Conservation (phyloP, 1,284 basidiomycete species). For the Tilletia caries region DNA sequence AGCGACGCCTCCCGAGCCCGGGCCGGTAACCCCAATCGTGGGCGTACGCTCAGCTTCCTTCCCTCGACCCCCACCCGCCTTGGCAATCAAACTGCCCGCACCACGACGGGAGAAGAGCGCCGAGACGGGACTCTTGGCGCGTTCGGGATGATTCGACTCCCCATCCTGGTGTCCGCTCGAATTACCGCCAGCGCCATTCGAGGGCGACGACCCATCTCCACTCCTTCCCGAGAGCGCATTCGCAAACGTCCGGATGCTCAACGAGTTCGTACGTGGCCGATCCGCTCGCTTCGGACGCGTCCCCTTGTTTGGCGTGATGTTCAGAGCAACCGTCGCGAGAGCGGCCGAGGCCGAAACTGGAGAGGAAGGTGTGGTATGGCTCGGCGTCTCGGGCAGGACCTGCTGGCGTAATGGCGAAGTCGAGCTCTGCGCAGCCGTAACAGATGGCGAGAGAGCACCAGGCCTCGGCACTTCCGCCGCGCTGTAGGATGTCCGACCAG, state of each 20-base stretch:
- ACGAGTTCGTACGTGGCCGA: constrained; percentile 35
- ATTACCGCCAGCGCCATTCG: background rate
- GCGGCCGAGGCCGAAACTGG: background rate
- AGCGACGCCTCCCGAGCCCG: background rate
- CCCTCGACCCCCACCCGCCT: background rate
- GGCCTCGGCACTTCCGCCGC: background rate
- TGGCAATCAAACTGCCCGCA: background rate
- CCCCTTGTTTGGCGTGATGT: background rate
- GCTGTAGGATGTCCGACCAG: background rate
- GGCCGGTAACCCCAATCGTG: too few species aligned
- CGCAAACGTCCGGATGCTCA: constrained; percentile 18
- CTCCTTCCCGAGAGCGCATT: background rate
- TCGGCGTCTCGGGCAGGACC: too few species aligned
- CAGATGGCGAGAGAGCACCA: background rate
- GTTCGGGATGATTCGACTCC: constrained; percentile 28
- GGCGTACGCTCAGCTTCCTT: too few species aligned
- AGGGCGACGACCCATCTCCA: background rate
- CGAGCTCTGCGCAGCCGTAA: too few species aligned
- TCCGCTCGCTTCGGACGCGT: constrained; percentile 10
- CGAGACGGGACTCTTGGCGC: constrained; percentile 33
- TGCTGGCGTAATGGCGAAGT: too few species aligned
- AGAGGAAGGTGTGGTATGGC: background rate
- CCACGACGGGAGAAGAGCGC: constrained; percentile 11
- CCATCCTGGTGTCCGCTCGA: constrained; percentile 14
- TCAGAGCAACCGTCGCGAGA: background rate